These are phyloP conservation scores for Starmerella davenportii DNA, from an alignment of 805 yeast species.

Conservation along the genomic window DNA sequence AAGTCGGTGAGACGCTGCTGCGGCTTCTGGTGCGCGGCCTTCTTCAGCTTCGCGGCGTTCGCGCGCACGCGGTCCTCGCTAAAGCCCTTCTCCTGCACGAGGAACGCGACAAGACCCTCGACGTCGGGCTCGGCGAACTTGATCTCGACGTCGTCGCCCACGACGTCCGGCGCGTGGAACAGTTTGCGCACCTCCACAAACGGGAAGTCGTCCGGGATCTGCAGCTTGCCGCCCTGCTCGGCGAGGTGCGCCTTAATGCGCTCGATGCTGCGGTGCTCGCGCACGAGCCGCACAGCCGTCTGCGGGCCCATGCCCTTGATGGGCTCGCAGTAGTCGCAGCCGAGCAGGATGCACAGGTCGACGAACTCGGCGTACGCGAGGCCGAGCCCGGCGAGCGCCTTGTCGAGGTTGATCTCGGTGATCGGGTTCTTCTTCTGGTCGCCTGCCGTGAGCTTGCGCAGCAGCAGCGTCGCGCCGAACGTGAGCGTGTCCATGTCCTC, in stretches of 20 bases:
- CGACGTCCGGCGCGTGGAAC: slow-evolving; percentile 68
- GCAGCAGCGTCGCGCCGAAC: slow-evolving; percentile 63
- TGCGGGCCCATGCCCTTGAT: slow-evolving; percentile 93
- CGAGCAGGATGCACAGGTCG: slow-evolving; percentile 80
- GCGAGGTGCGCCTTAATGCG: slow-evolving; percentile 51
- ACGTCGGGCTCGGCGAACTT: slow-evolving; percentile 84
- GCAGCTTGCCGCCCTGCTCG: slow-evolving; percentile 39
- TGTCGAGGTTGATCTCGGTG: slow-evolving; percentile 53
- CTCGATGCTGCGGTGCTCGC: slow-evolving; percentile 69
- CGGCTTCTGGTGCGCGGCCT: slow-evolving; percentile 66
- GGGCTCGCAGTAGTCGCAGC: slow-evolving; percentile 95
- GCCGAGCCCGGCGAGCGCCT: slow-evolving; percentile 61
- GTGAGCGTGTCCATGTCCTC: slow-evolving; percentile 98
- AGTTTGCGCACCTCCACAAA: slow-evolving; percentile 70
- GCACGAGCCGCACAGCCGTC: slow-evolving; percentile 74
- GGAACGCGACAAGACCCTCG: slow-evolving; percentile 61
- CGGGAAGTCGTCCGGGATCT: slow-evolving; percentile 91
- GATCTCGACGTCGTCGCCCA: slow-evolving; percentile 38
- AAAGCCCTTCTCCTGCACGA: slow-evolving; percentile 80
- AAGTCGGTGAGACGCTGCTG: slow-evolving; percentile 90
- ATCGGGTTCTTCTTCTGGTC: slow-evolving; percentile 88
- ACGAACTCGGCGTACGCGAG: slow-evolving; percentile 57
- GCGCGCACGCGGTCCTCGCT: slow-evolving; percentile 78
- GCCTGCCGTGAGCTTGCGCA: slow-evolving; percentile 82
- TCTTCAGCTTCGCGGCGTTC: slow-evolving; percentile 71